Percentiles rank a stretch among this genome's conserved stretches.
These are phyloP conservation scores for Blastomyces parvus DNA, from an alignment of 2,329 filamentous ascomycete species.

Conservation along the genomic window DNA sequence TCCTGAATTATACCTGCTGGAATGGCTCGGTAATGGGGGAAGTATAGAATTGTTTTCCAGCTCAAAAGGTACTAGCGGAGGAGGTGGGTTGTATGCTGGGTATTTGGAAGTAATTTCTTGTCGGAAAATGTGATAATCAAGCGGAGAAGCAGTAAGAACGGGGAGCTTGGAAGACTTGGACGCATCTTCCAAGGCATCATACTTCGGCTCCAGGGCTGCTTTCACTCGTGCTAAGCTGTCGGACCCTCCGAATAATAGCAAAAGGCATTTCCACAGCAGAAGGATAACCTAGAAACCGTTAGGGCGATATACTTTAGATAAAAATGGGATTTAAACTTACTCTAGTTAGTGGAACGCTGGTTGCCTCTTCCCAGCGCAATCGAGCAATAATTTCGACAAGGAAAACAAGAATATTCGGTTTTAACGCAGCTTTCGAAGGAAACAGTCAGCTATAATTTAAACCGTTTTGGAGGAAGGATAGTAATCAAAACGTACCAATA, in stretches of 20 bases:
- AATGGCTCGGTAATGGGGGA: slow-evolving; percentile 67
- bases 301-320: background rate
- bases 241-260: slow-evolving; percentile 75
- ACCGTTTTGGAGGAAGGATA: background rate
- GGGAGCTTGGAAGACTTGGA: slow-evolving; percentile 43
- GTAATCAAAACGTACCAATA: slow-evolving; percentile 14
- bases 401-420: slow-evolving; percentile 61
- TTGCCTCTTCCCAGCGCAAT: slow-evolving; percentile 58
- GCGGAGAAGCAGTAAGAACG: slow-evolving; percentile 82
- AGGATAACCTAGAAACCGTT: slow-evolving; percentile 54
- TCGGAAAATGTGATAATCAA: slow-evolving; percentile 93
- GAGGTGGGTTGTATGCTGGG: slow-evolving; percentile 86
- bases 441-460: slow-evolving; percentile 20
- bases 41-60: slow-evolving; percentile 84
- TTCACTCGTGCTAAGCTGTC: slow-evolving; percentile 66
- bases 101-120: slow-evolving; percentile 98
- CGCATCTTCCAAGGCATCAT: slow-evolving; percentile 38
- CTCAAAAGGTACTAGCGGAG: slow-evolving; percentile 72
- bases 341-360: slow-evolving; percentile 50
- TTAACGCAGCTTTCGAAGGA: slow-evolving; percentile 43
- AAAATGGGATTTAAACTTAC: slow-evolving; percentile 32
- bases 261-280: slow-evolving; percentile 82
- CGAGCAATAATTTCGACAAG: slow-evolving; percentile 61
- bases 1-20: slow-evolving; percentile 50
- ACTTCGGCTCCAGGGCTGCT: slow-evolving; percentile 48